Percentiles rank a stretch among this genome's conserved stretches.
Conservation (phyloP, 495 filamentous ascomycete genomes). For the Xylaria venustula region DNA sequence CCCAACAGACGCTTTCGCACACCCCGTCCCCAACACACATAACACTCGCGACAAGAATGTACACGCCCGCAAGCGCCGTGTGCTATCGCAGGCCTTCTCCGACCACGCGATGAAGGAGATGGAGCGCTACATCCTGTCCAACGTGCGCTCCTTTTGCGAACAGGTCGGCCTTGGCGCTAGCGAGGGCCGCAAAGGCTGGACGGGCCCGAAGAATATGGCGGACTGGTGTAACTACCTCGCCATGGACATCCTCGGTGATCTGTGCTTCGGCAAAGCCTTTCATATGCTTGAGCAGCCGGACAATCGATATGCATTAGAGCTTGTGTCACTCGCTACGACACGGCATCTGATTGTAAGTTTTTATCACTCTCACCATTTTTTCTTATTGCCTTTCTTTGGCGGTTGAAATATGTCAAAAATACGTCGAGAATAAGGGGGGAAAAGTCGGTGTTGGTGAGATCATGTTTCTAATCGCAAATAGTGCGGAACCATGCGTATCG, state of each 20-base stretch:
- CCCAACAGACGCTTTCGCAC: constrained; percentile 61
- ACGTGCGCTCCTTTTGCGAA: constrained; percentile 51
- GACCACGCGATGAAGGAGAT: constrained; percentile 55
- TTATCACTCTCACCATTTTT: too few relatives aligned
- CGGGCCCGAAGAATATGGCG: constrained; percentile 53
- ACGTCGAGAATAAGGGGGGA: too few relatives aligned
- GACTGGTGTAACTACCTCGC: constrained; percentile 65
- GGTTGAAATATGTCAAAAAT: too few relatives aligned
- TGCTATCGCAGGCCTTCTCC: constrained; percentile 63
- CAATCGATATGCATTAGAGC: constrained; percentile 57
- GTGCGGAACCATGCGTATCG: constrained; percentile 54
- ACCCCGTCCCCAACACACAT: constrained; percentile 59
- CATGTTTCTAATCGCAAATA: too few relatives aligned
- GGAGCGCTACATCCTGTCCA: constrained; percentile 57
- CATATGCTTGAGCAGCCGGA: constrained; percentile 63
- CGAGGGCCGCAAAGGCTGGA: constrained; percentile 42
- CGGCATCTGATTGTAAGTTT: constrained; percentile 55
- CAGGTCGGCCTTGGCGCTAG: constrained; percentile 40
- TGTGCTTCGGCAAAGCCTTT: constrained; percentile 70
- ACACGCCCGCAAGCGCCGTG: constrained; percentile 64
- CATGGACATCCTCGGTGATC: constrained; percentile 72
- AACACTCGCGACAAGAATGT: constrained; percentile 56
- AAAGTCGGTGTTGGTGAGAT: too few relatives aligned
- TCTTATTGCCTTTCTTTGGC: too few relatives aligned
- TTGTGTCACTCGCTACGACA: constrained; percentile 55